These are phyloP conservation scores for Mycosarcoma maydis DNA, from an alignment of 1,284 basidiomycete genomes.

Conservation along the genomic window DNA sequence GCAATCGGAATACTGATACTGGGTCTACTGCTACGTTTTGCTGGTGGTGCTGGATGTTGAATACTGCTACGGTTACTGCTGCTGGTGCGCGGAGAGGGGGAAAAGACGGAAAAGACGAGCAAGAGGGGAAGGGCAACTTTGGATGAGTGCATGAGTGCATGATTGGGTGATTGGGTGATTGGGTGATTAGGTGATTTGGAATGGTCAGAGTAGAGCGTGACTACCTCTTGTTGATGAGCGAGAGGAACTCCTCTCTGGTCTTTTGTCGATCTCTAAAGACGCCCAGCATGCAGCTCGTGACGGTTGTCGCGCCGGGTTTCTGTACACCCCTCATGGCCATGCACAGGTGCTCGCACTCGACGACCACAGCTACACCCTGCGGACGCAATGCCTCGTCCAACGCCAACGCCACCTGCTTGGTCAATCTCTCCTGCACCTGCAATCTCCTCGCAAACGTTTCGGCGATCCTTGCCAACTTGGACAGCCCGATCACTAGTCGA, in stretches of 20 bases:
- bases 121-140: too few species aligned
- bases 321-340: slow-evolving; percentile 99
- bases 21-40: too few species aligned
- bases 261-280: slow-evolving; percentile 97
- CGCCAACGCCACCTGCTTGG: slow-evolving; percentile 95
- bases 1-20: too few species aligned
- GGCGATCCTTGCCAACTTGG: slow-evolving; percentile 95
- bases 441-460: slow-evolving; percentile 95
- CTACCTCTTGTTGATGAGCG: slow-evolving; percentile 57
- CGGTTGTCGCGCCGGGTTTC: slow-evolving; percentile 93
- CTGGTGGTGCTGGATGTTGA: neutral
- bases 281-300: slow-evolving; percentile 98
- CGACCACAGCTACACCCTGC: slow-evolving; percentile 95
- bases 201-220: too few species aligned
- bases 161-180: too few species aligned
- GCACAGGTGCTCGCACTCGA: slow-evolving; percentile 83
- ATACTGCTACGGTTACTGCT: too few species aligned
- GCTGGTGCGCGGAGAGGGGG: too few species aligned
- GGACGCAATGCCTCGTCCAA: slow-evolving; percentile 97
- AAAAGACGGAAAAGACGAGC: neutral
- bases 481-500: slow-evolving; percentile 91
- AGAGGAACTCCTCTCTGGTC: slow-evolving; percentile 84
- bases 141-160: too few species aligned
- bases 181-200: too few species aligned
- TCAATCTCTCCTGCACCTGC: slow-evolving; percentile 97